Evolutionary conservation across 176 grass and related monocot species (phyloP).

Genomic region (Musa troglodytarum): DNA sequence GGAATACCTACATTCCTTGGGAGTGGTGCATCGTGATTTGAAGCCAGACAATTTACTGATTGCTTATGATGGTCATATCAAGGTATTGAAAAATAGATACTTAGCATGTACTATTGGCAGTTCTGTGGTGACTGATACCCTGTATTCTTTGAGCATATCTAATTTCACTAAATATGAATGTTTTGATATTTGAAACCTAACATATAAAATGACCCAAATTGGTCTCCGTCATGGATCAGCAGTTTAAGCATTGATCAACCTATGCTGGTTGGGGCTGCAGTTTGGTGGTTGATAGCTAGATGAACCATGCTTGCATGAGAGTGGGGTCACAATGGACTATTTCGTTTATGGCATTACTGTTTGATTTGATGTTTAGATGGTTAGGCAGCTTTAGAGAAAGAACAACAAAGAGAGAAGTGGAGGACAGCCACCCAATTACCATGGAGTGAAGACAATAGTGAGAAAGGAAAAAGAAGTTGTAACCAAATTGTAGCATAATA

Average conservation of each 20-base stretch:
- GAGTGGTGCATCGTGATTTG: constrained; percentile 94
- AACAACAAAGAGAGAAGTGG: too few relatives aligned
- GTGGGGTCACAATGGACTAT: not conserved
- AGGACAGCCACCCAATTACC: too few relatives aligned
- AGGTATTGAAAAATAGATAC: constrained; percentile 39
- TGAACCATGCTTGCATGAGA: not conserved
- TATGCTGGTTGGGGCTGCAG: not conserved
- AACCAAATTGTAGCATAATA: too few relatives aligned
- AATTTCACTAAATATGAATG: too few relatives aligned
- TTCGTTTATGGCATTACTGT: not conserved
- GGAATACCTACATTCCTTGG: constrained; percentile 96
- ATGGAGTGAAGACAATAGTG: too few relatives aligned
- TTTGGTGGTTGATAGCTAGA: not conserved
- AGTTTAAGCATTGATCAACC: too few relatives aligned
- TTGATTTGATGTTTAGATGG: not conserved
- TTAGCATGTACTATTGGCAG: not conserved
- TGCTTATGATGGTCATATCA: constrained; percentile 97
- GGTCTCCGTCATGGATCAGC: not conserved
- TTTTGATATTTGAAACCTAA: too few relatives aligned
- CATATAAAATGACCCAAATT: not conserved
- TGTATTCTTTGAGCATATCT: not conserved
- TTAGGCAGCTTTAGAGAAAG: not conserved
- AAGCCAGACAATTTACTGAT: constrained; percentile 98
- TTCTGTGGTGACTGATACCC: not conserved
- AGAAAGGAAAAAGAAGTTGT: too few relatives aligned